Conservation (phyloP, 306 rosid species). For the Sphenostylis stenocarpa region DNA sequence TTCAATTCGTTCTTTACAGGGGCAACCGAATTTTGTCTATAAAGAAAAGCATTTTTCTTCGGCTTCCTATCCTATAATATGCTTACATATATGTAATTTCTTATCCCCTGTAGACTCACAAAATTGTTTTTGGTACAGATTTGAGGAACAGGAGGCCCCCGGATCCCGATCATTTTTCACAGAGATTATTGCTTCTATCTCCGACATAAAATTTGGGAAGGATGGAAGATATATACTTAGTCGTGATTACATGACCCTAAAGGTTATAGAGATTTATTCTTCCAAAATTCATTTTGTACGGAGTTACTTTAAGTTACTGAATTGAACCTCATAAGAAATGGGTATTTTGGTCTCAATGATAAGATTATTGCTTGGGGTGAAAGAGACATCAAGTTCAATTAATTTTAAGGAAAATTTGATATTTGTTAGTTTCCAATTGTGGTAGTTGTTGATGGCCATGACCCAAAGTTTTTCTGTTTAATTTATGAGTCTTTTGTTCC, state of each 20-base stretch:
- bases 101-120: slow-evolving; percentile 22
- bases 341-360: not conserved
- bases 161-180: slow-evolving; percentile 98
- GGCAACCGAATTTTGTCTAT: not conserved
- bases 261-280: slow-evolving; percentile 57
- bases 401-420: slow-evolving; percentile 4
- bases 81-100: slow-evolving; percentile 8
- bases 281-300: slow-evolving; percentile 16
- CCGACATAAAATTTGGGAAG: slow-evolving; percentile 92
- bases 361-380: slow-evolving; percentile 9
- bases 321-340: not conserved
- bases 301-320: not conserved
- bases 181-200: slow-evolving; percentile 96
- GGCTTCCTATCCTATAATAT: not conserved
- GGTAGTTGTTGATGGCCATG: not conserved
- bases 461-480: not conserved
- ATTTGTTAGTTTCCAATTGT: not conserved
- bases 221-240: slow-evolving; percentile 93
- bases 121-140: slow-evolving; percentile 51
- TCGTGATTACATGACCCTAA: slow-evolving; percentile 99
- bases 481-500: slow-evolving; percentile 1
- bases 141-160: slow-evolving; percentile 95
- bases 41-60: not conserved
- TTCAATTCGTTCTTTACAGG: not conserved
- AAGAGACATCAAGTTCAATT: slow-evolving; percentile 6